These are phyloP conservation scores for Saccharomycopsis sp. DNA, from an alignment of 805 yeast species.

Conservation along the genomic window DNA sequence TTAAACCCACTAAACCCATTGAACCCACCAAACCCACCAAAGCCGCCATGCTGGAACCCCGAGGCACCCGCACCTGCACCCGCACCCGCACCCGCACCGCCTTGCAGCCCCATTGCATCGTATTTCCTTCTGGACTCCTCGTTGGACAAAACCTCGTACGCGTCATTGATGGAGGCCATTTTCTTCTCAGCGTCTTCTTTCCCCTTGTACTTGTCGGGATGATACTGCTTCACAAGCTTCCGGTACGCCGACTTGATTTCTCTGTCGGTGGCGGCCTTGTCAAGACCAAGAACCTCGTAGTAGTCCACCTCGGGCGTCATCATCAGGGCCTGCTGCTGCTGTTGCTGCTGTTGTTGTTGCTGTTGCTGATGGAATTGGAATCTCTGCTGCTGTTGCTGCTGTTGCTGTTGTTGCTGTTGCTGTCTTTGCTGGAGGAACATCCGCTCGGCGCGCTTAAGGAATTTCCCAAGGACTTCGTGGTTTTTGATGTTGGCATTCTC, in stretches of 20 bases:
- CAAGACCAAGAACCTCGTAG: slow-evolving; percentile 66
- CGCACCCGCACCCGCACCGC: slow-evolving; percentile 6
- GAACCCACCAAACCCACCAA: slow-evolving; percentile 7
- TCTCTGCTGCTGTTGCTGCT: slow-evolving; percentile 39
- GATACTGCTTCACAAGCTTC: slow-evolving; percentile 66
- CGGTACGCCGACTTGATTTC: slow-evolving; percentile 79
- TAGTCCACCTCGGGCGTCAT: slow-evolving; percentile 48
- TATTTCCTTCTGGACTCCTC: slow-evolving; percentile 54
- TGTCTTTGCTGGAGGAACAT: slow-evolving; percentile 31
- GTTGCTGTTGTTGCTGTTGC: slow-evolving; percentile 36
- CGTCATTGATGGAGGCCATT: slow-evolving; percentile 89
- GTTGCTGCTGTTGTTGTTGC: slow-evolving; percentile 30
- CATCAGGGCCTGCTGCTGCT: slow-evolving; percentile 26
- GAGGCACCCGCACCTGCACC: slow-evolving; percentile 11
- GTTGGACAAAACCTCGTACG: slow-evolving; percentile 76
- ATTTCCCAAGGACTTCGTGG: slow-evolving; percentile 21
- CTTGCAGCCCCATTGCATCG: slow-evolving; percentile 46
- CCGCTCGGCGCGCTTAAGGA: slow-evolving; percentile 27
- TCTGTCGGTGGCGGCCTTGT: slow-evolving; percentile 55
- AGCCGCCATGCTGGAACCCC: background rate
- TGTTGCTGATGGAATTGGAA: too few relatives aligned
- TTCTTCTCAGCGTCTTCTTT: slow-evolving; percentile 65
- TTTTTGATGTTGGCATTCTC: slow-evolving; percentile 15
- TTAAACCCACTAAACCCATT: slow-evolving; percentile 11
- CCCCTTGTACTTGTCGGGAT: slow-evolving; percentile 84